Evolutionary conservation across 192 early-diverging fungal genomes (phyloP), one percentile per base, ranked within the genome.

Genomic region (Coemansia sp.): DNA sequence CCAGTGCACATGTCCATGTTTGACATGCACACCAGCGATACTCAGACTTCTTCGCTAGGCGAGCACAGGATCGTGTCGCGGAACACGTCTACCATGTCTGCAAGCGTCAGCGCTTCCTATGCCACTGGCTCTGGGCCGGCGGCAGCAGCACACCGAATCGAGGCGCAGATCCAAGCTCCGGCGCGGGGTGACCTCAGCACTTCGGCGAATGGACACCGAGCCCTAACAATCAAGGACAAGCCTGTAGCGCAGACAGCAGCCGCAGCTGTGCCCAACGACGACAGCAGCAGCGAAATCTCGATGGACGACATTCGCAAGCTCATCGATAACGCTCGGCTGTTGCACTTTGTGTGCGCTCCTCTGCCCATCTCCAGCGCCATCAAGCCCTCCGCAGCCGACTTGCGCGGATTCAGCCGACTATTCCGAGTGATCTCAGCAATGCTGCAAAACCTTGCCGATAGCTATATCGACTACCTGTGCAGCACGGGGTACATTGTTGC

Each of bases 271-370:
- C 39, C 49, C 38, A 19, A 47, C 17, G 46, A 53, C 10, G 58
- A 60, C 27, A 40, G 31, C 53, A 20, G 6, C 25, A 60, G 42
- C 32, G 68, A 70, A 42, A 67, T 82, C 19, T 66, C 79, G 15
- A 67, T 76, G 45, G 79, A 73, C 12, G 75, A 76, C 24, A 82
- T 82, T 11, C 32, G 61, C 31, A 62, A 64, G 74, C 73, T 82
- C 41, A 70, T 82, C 64, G 79, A 70, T n/a, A 82, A 67, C 27
- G 79, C 79, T 6, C 70, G 79, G 1, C 45, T 82, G 64, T 51
- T 82, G 38, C 79, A 82, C 62, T 82, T 71, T 71, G 79, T 82
- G 32, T 82, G 79, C 24, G 79, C 79, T 24, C 79, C 79, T 32
- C 47, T 82, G 31, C 79, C 74, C 19, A 51, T 82, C 3, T 63